Evolutionary conservation across 179 eudicot genomes (phyloP), one percentile per base, ranked within the genome.

Genomic region (Heliamphora pulchella): DNA sequence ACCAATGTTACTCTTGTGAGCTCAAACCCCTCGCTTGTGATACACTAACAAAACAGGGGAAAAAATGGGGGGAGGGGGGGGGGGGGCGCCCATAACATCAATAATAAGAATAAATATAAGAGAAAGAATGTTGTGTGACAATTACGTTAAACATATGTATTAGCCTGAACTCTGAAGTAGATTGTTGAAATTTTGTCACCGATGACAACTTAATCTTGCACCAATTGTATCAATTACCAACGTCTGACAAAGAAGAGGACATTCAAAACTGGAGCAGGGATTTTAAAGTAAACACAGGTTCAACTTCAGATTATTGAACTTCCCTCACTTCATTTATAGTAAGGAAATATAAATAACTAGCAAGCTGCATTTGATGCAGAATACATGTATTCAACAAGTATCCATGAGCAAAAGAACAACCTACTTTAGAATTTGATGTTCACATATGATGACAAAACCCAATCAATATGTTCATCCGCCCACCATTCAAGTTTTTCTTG

Each of bases 1-100:
- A 96, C 92, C 66, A 96, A 84, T 18, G 99, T 96, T 51, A 90
- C 86, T 84, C 94, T 90, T 44, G 99, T 96, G 80, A 96, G 97
- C 91, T 96, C 99, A 31, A 94, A 92, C 80, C 98, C 99, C 76
- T 89, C 81, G 57, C 87, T 82, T 75, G 99, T 94, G 79, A 94
- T 79, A 76, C 99, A 96, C 98, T 95, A 82, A 50, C 50, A 83
- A 17, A 58, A 74, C 6, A 46, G 71, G 51, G 69, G 7, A 71
- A 47, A 31, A 31, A 31, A 31, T 31, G 0, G 31, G 31, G 31
- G 31, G 31, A 0, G 31, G 31, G 5, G 55, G 1, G 13, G 14
- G 17, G 18, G 44, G 46, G 44, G 20, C 51, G 31, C 20, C 62
- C 54, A 46, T 43, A 83, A 54, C 22, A 67, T 3, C 41, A 66